Conservation (phyloP, 441 rosid species). For the Bocquillonia castaneifolia region DNA sequence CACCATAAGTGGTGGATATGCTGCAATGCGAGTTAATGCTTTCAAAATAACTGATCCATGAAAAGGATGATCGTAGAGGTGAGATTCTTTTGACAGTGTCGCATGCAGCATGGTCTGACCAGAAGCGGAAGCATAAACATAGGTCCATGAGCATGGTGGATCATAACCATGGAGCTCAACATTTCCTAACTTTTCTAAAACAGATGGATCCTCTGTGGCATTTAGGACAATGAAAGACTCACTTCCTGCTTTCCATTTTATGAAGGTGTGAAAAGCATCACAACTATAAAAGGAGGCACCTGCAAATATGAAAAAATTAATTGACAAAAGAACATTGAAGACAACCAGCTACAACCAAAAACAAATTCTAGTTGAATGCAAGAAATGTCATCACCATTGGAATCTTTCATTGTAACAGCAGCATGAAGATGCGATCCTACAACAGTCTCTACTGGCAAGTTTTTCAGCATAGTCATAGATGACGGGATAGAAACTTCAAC, state of each 20-base stretch:
- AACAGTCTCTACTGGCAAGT: slow-evolving; percentile 80
- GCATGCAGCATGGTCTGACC: slow-evolving; percentile 80
- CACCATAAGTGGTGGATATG: slow-evolving; percentile 68
- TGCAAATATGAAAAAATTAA: slow-evolving; percentile 31
- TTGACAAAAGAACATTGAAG: slow-evolving; percentile 26
- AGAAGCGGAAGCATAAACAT: slow-evolving; percentile 59
- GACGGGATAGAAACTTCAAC: slow-evolving; percentile 84
- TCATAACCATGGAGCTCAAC: slow-evolving; percentile 32
- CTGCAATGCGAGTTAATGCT: slow-evolving; percentile 71
- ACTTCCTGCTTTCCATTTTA: slow-evolving; percentile 79
- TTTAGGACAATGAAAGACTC: slow-evolving; percentile 61
- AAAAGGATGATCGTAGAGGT: slow-evolving; percentile 46
- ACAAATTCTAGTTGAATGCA: slow-evolving; percentile 20
- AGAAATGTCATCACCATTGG: slow-evolving; percentile 51
- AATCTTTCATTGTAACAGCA: slow-evolving; percentile 77
- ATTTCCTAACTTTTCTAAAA: slow-evolving; percentile 36
- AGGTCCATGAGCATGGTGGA: slow-evolving; percentile 80
- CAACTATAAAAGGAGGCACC: slow-evolving; percentile 73
- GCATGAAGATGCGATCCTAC: slow-evolving; percentile 79
- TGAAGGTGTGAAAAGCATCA: slow-evolving; percentile 65
- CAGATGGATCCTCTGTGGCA: slow-evolving; percentile 42
- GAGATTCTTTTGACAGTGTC: slow-evolving; percentile 60
- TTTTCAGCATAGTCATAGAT: slow-evolving; percentile 69
- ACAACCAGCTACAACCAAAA: slow-evolving; percentile 24
- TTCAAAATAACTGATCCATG: slow-evolving; percentile 55